These are phyloP conservation scores for Mycena citricolor DNA, from an alignment of 1,284 basidiomycete genomes.

Conservation along the genomic window DNA sequence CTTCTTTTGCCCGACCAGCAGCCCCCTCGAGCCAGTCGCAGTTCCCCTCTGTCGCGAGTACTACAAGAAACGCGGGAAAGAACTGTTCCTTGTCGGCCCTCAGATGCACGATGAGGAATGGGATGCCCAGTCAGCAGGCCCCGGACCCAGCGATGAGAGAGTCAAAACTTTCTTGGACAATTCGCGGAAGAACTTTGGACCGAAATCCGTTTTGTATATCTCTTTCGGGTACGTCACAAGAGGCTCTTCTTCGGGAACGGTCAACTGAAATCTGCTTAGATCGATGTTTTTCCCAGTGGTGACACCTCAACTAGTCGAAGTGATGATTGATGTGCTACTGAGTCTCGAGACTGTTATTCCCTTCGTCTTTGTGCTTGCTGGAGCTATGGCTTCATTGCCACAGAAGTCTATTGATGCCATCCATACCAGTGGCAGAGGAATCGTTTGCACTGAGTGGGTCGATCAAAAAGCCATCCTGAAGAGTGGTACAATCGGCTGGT, in stretches of 20 bases:
- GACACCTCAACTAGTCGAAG: too few relatives aligned
- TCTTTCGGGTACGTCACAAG: constrained; percentile 16
- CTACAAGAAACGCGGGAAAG: constrained; percentile 4
- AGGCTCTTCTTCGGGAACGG: too few relatives aligned
- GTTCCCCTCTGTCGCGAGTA: constrained; percentile 5
- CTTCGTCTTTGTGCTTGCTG: too few relatives aligned
- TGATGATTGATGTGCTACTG: too few relatives aligned
- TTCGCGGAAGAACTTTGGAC: background rate
- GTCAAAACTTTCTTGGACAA: constrained; percentile 4
- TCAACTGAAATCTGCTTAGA: too few relatives aligned
- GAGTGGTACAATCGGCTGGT: background rate
- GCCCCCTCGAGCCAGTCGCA: constrained; percentile 9
- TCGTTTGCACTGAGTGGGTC: too few relatives aligned
- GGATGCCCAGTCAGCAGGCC: background rate
- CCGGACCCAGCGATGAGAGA: background rate
- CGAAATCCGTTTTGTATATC: constrained; percentile 9
- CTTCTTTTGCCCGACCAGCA: background rate
- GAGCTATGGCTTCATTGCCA: too few relatives aligned
- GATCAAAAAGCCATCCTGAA: background rate
- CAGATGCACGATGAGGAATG: constrained; percentile 6
- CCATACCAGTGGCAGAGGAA: too few relatives aligned
- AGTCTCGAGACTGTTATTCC: too few relatives aligned
- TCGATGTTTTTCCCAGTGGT: too few relatives aligned
- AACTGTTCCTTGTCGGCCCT: constrained; percentile 12
- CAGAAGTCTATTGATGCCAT: too few relatives aligned